Evolutionary conservation across 1,284 basidiomycete species (phyloP).

Genomic region (Peniophora sp.): DNA sequence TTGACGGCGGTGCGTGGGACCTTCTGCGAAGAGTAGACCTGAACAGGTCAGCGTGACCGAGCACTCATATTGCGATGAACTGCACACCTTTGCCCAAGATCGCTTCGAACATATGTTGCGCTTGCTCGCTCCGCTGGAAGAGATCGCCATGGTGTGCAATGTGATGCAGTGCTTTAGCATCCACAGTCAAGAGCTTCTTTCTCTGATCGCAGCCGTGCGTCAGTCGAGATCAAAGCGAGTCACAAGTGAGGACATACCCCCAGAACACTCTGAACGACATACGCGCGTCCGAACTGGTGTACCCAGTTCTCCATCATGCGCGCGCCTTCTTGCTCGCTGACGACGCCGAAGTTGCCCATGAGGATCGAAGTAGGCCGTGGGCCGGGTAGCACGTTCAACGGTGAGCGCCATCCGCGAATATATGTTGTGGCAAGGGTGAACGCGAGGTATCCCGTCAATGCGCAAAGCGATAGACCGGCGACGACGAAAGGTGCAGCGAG

Average conservation of each 20-base stretch:
- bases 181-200: conserved; percentile 1
- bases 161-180: conserved; percentile 4
- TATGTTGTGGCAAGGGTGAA: too few relatives aligned
- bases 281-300: background rate
- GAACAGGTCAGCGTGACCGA: background rate
- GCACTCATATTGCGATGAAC: background rate
- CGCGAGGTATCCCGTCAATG: too few relatives aligned
- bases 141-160: conserved; percentile 9
- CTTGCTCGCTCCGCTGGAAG: background rate
- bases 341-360: too few relatives aligned
- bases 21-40: conserved; percentile 13
- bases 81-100: conserved; percentile 4
- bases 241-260: background rate
- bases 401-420: too few relatives aligned
- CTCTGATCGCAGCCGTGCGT: background rate
- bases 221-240: background rate
- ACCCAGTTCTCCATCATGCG: background rate
- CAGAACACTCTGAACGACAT: background rate
- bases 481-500: too few relatives aligned
- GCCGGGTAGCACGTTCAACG: too few relatives aligned
- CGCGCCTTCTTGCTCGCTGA: too few relatives aligned
- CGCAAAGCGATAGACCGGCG: too few relatives aligned
- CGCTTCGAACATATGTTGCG: conserved; percentile 1
- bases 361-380: too few relatives aligned
- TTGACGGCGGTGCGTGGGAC: conserved; percentile 9